Conservation (phyloP, 371 early-diverging fungal genomes). For the Mortierella sp. region DNA sequence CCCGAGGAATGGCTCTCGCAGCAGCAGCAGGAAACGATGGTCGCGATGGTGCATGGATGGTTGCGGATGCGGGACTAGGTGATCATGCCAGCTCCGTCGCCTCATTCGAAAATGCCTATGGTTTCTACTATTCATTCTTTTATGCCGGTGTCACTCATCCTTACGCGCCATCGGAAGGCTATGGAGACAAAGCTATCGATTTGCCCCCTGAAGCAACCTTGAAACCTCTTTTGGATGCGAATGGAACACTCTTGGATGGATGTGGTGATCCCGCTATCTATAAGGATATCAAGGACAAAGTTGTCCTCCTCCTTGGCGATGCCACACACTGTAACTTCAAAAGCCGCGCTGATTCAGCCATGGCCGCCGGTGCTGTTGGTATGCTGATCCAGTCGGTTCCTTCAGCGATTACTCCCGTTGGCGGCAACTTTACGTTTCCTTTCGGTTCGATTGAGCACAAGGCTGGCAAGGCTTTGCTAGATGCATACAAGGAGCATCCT, state of each 20-base stretch:
- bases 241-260: constrained; percentile 52
- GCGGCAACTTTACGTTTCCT: constrained; percentile 25
- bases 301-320: constrained; percentile 70
- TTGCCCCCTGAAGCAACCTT: constrained; percentile 4
- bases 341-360: constrained; percentile 61
- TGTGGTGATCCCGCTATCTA: constrained; percentile 56
- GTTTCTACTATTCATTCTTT: constrained; percentile 31
- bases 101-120: constrained; percentile 68
- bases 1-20: constrained; percentile 59
- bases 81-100: constrained; percentile 73
- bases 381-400: constrained; percentile 62
- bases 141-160: constrained; percentile 4
- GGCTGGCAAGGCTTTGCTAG: constrained; percentile 48
- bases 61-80: constrained; percentile 70
- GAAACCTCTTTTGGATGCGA: constrained; percentile 14
- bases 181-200: constrained; percentile 5
- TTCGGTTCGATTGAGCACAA: constrained; percentile 54
- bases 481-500: constrained; percentile 8
- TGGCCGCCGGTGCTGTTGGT: constrained; percentile 69
- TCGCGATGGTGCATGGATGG: constrained; percentile 67
- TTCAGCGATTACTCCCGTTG: constrained; percentile 47
- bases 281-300: constrained; percentile 55
- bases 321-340: constrained; percentile 57
- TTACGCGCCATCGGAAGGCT: constrained; percentile 6
- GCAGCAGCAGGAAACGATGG: constrained; percentile 82